A percentile compares a stretch with the other conserved stretches of the same genome.
phyloP scores from a whole-genome alignment of 495 filamentous ascomycete genomes.

The Podospora comata region DNA sequence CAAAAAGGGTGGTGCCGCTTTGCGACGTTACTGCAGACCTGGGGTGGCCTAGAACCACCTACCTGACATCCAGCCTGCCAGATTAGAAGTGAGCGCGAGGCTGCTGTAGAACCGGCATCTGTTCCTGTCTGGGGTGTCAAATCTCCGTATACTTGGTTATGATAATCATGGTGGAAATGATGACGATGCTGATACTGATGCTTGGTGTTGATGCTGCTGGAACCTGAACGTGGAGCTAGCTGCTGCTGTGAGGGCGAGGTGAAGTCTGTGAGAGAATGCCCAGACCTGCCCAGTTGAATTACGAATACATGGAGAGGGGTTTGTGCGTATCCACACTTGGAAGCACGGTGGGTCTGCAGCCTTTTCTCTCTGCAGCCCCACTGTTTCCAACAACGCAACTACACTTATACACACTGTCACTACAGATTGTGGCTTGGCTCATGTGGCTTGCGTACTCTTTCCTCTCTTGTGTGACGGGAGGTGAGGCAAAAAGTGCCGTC shows the following conservation, averaged over 20 bases:
- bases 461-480: no score
- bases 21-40: constrained; percentile 9
- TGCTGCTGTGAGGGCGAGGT: not conserved
- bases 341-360: no score
- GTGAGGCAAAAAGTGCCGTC: constrained; percentile 14
- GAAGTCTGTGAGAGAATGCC: not conserved
- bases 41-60: constrained; percentile 11
- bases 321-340: not conserved
- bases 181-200: not conserved
- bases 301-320: not conserved
- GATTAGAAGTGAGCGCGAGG: not conserved
- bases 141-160: constrained; percentile 9
- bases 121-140: constrained; percentile 6
- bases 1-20: constrained; percentile 27
- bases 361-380: not conserved
- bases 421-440: constrained; percentile 4
- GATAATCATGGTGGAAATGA: not conserved
- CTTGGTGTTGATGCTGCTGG: not conserved
- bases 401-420: not conserved
- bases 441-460: constrained; percentile 7
- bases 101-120: constrained; percentile 10
- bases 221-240: not conserved
- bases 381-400: not conserved
- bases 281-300: not conserved
- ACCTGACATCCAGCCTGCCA: constrained; percentile 2